Percentiles rank a stretch among this genome's conserved stretches.
Evolutionary conservation across 2,329 filamentous ascomycete genomes (phyloP).

Genomic region (Thielaviopsis ethacetica): DNA sequence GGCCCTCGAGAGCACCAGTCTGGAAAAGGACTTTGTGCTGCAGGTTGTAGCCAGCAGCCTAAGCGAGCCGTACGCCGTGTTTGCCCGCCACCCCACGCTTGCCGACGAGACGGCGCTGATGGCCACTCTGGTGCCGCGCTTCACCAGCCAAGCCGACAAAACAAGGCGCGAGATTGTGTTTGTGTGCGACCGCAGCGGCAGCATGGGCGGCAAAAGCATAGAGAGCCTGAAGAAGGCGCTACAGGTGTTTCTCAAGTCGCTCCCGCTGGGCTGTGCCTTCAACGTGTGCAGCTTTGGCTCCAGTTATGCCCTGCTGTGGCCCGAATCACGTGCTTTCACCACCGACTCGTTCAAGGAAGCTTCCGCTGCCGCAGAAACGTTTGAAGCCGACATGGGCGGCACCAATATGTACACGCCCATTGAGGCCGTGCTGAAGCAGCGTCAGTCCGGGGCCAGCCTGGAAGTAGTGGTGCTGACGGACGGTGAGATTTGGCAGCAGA

Average conservation of each 20-base stretch:
- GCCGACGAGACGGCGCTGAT: slow-evolving; percentile 49
- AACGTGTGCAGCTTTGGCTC: slow-evolving; percentile 55
- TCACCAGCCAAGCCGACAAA: slow-evolving; percentile 33
- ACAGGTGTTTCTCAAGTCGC: slow-evolving; percentile 47
- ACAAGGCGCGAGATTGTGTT: slow-evolving; percentile 50
- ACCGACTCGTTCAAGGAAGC: slow-evolving; percentile 28
- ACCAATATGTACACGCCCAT: slow-evolving; percentile 35
- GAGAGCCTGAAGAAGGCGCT: slow-evolving; percentile 36
- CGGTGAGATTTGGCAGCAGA: slow-evolving; percentile 35
- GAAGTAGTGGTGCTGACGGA: slow-evolving; percentile 41
- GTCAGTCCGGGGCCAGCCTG: slow-evolving; percentile 29
- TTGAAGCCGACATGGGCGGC: slow-evolving; percentile 33
- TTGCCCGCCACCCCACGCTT: slow-evolving; percentile 49
- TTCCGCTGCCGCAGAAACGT: slow-evolving; percentile 23
- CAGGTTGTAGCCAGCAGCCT: slow-evolving; percentile 44
- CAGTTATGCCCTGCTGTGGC: slow-evolving; percentile 28
- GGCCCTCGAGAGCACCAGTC: slow-evolving; percentile 41
- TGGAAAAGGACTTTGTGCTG: slow-evolving; percentile 51
- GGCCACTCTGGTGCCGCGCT: slow-evolving; percentile 54
- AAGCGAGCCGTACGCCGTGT: slow-evolving; percentile 43
- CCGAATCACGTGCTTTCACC: slow-evolving; percentile 27
- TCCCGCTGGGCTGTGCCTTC: slow-evolving; percentile 48
- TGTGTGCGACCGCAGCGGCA: slow-evolving; percentile 54
- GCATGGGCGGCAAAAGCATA: slow-evolving; percentile 39
- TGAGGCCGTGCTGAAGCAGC: slow-evolving; percentile 25